A percentile compares a stretch with the other conserved stretches of the same genome.
Conservation (phyloP, 2,329 filamentous ascomycete species). For the Orbilia brochopaga region DNA sequence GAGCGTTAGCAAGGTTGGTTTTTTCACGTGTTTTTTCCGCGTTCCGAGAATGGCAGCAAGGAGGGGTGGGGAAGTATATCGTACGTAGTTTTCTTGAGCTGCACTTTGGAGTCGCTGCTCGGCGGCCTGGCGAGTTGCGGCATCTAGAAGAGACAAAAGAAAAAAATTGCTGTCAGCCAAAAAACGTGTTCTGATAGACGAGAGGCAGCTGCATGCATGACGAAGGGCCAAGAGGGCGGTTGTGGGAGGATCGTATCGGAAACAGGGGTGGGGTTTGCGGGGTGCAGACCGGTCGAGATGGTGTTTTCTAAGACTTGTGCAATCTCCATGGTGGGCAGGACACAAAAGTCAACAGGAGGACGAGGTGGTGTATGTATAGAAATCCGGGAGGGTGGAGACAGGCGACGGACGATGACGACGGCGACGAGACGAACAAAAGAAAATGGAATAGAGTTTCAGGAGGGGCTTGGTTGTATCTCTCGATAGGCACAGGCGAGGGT, state of each 20-base stretch:
- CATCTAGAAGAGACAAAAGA: conserved; percentile 69
- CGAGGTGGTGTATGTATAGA: conserved; percentile 53
- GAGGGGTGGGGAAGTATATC: conserved; percentile 11
- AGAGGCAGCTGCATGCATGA: conserved; percentile 24
- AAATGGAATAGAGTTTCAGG: conserved; percentile 27
- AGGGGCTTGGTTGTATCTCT: conserved; percentile 20
- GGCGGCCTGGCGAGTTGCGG: conserved; percentile 83
- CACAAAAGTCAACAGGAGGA: conserved; percentile 48
- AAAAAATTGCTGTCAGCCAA: conserved; percentile 53
- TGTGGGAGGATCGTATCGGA: conserved; percentile 24
- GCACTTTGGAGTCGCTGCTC: conserved; percentile 94
- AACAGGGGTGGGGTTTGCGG: conserved; percentile 48
- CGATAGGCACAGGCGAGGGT: conserved; percentile 49
- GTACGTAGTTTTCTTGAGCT: conserved; percentile 92
- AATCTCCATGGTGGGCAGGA: conserved; percentile 81
- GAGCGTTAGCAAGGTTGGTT: conserved; percentile 30
- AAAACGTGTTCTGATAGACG: conserved; percentile 28
- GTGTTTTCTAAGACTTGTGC: conserved; percentile 97
- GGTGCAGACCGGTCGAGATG: conserved; percentile 82
- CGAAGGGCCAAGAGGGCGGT: conserved; percentile 21
- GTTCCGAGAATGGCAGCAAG: background rate
- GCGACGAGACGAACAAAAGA: conserved; percentile 47
- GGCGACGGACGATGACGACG: conserved; percentile 55
- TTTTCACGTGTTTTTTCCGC: conserved; percentile 34
- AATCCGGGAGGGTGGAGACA: conserved; percentile 54